phyloP scores from a whole-genome alignment of 2,329 filamentous ascomycete species.

The Epichloe hybrida region DNA sequence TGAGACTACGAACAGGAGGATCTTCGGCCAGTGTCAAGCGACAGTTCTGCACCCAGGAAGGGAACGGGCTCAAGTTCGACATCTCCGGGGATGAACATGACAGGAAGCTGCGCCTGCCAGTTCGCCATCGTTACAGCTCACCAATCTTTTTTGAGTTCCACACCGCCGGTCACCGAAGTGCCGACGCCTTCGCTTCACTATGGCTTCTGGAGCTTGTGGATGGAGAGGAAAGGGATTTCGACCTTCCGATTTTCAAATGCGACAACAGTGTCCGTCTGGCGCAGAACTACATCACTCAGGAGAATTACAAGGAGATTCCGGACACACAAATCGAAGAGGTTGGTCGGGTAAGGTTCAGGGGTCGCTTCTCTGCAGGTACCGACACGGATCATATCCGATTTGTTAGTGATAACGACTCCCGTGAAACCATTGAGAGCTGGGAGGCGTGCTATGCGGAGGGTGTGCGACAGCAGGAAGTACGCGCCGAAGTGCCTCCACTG shows the following conservation, averaged over 20 bases:
- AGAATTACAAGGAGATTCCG: constrained; percentile 55
- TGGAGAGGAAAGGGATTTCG: constrained; percentile 61
- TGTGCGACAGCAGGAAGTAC: constrained; percentile 58
- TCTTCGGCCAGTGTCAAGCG: constrained; percentile 59
- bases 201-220: constrained; percentile 83
- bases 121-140: constrained; percentile 80
- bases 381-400: constrained; percentile 77
- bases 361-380: constrained; percentile 77
- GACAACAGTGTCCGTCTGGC: constrained; percentile 61
- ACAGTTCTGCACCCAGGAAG: constrained; percentile 46
- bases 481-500: constrained; percentile 56
- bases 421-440: constrained; percentile 91
- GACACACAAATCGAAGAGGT: constrained; percentile 68
- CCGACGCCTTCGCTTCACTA: constrained; percentile 63
- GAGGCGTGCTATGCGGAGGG: constrained; percentile 84
- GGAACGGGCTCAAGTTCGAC: constrained; percentile 36
- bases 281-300: constrained; percentile 83
- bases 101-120: constrained; percentile 57
- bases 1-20: constrained; percentile 73
- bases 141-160: constrained; percentile 85
- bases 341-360: constrained; percentile 72
- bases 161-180: constrained; percentile 50
- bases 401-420: constrained; percentile 72
- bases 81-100: constrained; percentile 29
- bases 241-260: constrained; percentile 85